Evolutionary conservation across 805 yeast genomes (phyloP).

Genomic region (Lachancea dasiensis): DNA sequence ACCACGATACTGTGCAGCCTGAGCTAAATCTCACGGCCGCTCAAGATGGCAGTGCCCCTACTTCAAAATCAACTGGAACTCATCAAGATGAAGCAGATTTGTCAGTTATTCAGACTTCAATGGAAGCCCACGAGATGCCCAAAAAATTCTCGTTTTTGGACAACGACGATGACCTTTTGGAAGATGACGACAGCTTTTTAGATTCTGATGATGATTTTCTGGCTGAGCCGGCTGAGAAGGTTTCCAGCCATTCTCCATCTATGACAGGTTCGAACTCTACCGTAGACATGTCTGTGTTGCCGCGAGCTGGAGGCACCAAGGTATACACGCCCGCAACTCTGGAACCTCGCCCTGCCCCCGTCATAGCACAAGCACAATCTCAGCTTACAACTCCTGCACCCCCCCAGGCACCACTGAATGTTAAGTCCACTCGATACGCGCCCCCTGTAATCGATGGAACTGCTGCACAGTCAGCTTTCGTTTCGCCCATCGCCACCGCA

Average conservation of each 20-base stretch:
- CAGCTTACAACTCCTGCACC: too few relatives aligned
- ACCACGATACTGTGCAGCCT: too few relatives aligned
- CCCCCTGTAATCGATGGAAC: background rate
- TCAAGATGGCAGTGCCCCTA: background rate
- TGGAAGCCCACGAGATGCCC: conserved; percentile 1
- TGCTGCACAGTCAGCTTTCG: background rate
- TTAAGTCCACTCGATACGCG: too few relatives aligned
- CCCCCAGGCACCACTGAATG: too few relatives aligned
- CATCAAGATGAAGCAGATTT: background rate
- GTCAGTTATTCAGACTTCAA: background rate
- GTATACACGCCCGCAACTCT: too few relatives aligned
- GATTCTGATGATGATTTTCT: conserved; percentile 27
- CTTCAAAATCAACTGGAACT: background rate
- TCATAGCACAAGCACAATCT: background rate
- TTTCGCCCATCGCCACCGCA: background rate
- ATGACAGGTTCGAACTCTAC: too few relatives aligned
- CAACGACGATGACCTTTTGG: conserved; percentile 41
- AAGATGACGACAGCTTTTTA: conserved; percentile 35
- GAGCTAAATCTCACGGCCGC: too few relatives aligned
- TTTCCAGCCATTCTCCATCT: too few relatives aligned
- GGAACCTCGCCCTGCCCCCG: too few relatives aligned
- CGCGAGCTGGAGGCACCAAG: too few relatives aligned
- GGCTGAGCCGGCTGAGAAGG: background rate
- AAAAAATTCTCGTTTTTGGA: conserved; percentile 39
- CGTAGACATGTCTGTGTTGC: too few relatives aligned